Evolutionary conservation across 441 rosid genomes (phyloP).

Genomic region (Adansonia grandidieri): DNA sequence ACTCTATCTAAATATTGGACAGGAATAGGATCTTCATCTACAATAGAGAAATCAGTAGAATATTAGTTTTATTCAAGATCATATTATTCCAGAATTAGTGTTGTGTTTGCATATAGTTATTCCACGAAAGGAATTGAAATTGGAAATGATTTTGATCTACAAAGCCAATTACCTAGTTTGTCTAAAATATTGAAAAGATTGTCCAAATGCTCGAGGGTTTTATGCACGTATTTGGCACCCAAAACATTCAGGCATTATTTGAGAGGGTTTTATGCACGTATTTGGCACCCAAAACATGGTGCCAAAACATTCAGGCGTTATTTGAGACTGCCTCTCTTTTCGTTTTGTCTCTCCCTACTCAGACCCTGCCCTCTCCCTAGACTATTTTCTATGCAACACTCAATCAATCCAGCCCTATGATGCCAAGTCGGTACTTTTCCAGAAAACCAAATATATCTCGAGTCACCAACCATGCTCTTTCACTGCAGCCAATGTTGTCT

Average conservation of each 20-base stretch:
- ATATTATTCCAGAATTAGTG: background rate
- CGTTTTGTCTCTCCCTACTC: slow-evolving; percentile 5
- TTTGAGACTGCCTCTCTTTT: background rate
- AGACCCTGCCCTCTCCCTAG: background rate
- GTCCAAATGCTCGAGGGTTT: background rate
- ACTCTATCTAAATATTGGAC: background rate
- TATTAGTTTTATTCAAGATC: slow-evolving; percentile 1
- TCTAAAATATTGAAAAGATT: background rate
- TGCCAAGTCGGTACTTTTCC: slow-evolving; percentile 6
- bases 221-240: background rate
- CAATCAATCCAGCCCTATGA: background rate
- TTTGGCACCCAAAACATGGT: too few species aligned
- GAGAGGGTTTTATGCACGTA: background rate
- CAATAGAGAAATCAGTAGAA: background rate
- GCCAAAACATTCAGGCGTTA: background rate
- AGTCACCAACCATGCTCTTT: background rate
- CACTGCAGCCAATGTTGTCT: background rate
- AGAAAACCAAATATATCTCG: background rate
- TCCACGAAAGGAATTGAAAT: background rate
- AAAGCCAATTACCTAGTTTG: background rate
- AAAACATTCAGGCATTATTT: background rate
- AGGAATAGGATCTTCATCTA: background rate
- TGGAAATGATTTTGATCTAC: background rate
- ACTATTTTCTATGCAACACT: background rate
- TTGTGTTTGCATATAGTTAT: background rate